Base-by-base conservation (phyloP, 306 rosid genomes). In the Dryas drummondii region DNA sequence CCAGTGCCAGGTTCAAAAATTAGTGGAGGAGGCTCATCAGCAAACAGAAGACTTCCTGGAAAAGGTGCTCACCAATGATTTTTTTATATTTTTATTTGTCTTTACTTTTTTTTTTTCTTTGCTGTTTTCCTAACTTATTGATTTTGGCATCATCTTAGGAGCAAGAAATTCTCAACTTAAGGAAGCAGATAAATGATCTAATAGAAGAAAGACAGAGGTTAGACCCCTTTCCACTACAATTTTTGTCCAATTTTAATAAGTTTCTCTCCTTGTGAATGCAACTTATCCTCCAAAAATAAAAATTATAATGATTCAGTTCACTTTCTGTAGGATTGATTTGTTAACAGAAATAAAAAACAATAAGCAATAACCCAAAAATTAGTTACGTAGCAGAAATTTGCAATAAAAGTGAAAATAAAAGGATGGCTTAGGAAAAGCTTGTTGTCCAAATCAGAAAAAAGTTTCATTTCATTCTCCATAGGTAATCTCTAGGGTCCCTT, bases 161-260 rank as follows among this genome's bases (percentile, higher is more conserved):
- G 85, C 86, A 84, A 68, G 94, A 90, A 84, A 83, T 82, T 70
- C 76, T 69, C 75, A 55, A 78, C 82, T 83, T 91, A 65, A 87
- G 81, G 78, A 85, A 59, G 81, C 91, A 86, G 77, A 78, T 90
- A 63, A 73, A 74, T 78, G 90, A 86, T 86, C 85, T 91, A 63
- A 68, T 78, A 17, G 94, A 84, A 80, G 96, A 94, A 86, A 86
- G 96, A 79, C 88, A 88, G 58, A 88, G 97, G 98, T 91, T 26
- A 83, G 90, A 61, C 14, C 66, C 41, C 19, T 51, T 78, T 76
- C 65, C 14, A 68, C 48, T 9, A 9, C 15, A 50, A 17, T 61
- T 27, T 17, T 37, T 11, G 1, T 61, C 16, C 46, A 32, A 5
- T 58, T 58, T 58, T 5, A 5, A 46, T 5, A 10, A 26, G 2